A percentile compares a stretch with the other conserved stretches of the same genome.
phyloP scores from a whole-genome alignment of 768 basidiomycete genomes.

The Calocybe gangraenosa region DNA sequence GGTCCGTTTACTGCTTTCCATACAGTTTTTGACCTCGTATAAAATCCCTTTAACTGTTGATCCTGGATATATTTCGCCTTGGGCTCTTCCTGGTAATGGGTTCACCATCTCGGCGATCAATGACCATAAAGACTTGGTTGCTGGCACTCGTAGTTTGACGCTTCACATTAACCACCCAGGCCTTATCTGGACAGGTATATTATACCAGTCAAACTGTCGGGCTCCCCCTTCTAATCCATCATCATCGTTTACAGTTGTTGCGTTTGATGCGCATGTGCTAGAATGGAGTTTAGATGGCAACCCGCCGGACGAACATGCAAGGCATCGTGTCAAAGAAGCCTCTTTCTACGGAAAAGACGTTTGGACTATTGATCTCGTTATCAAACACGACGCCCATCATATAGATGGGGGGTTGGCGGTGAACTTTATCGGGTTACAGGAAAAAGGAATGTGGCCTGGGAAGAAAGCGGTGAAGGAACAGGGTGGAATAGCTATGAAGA shows the following conservation, averaged over 20 bases:
- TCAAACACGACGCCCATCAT: constrained; percentile 41
- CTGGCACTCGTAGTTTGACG: constrained; percentile 67
- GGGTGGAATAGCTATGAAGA: constrained; percentile 56
- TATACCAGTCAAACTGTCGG: background rate
- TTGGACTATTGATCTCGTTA: constrained; percentile 70
- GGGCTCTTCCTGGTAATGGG: constrained; percentile 28
- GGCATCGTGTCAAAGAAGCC: constrained; percentile 91
- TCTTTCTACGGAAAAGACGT: constrained; percentile 77
- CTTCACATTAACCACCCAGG: constrained; percentile 73
- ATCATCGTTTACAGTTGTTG: constrained; percentile 49
- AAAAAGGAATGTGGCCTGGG: constrained; percentile 82
- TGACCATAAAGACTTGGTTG: constrained; percentile 45
- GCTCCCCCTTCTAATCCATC: too few relatives aligned
- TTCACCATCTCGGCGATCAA: constrained; percentile 60
- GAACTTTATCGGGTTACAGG: constrained; percentile 80
- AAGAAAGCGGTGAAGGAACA: constrained; percentile 48
- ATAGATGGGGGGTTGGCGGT: constrained; percentile 41
- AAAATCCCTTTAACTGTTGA: constrained; percentile 63
- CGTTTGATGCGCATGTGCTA: constrained; percentile 88
- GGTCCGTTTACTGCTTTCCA: too few relatives aligned
- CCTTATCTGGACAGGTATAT: constrained; percentile 78
- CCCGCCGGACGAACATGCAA: constrained; percentile 68
- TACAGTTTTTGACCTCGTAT: constrained; percentile 82
- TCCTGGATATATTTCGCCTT: constrained; percentile 47
- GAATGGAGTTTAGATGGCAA: constrained; percentile 78